A percentile compares a stretch with the other conserved stretches of the same genome.
Evolutionary conservation across 805 yeast genomes (phyloP).

Genomic region (Komagataella pastoris): DNA sequence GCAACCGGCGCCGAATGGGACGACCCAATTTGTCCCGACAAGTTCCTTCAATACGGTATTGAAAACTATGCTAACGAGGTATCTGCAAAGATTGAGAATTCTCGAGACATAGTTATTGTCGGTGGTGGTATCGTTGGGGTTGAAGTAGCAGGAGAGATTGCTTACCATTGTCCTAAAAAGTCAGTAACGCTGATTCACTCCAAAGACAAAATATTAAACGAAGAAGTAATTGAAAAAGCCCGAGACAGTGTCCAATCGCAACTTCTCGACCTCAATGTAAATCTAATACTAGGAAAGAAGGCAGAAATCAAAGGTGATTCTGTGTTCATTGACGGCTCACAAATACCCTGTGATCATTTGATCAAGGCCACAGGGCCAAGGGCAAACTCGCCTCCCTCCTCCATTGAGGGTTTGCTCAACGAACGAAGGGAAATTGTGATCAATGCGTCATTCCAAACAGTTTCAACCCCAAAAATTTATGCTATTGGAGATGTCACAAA

Average conservation of each 20-base stretch:
- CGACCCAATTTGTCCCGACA: constrained; percentile 10
- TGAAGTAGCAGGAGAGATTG: constrained; percentile 20
- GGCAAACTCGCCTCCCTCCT: background rate
- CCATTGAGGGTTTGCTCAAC: constrained; percentile 4
- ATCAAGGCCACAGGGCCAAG: constrained; percentile 4
- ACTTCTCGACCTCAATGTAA: constrained; percentile 6
- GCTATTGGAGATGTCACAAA: constrained; percentile 20
- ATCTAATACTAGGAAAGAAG: constrained; percentile 5
- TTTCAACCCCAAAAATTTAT: constrained; percentile 9
- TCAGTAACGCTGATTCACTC: constrained; percentile 13
- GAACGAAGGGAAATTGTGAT: constrained; percentile 6
- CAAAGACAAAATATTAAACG: constrained; percentile 4
- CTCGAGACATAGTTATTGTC: constrained; percentile 14
- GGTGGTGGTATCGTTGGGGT: constrained; percentile 20
- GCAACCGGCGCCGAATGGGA: constrained; percentile 19
- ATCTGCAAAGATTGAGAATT: constrained; percentile 7
- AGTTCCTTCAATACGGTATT: background rate
- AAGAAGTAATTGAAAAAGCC: background rate
- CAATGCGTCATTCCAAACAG: constrained; percentile 10
- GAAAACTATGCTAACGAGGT: constrained; percentile 6
- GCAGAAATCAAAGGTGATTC: constrained; percentile 3
- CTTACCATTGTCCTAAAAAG: constrained; percentile 10
- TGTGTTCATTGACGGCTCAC: constrained; percentile 1
- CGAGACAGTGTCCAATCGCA: constrained; percentile 1
- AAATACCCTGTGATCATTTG: constrained; percentile 5